phyloP scores from a whole-genome alignment of 768 basidiomycete species.

The Lentinula sp. region DNA sequence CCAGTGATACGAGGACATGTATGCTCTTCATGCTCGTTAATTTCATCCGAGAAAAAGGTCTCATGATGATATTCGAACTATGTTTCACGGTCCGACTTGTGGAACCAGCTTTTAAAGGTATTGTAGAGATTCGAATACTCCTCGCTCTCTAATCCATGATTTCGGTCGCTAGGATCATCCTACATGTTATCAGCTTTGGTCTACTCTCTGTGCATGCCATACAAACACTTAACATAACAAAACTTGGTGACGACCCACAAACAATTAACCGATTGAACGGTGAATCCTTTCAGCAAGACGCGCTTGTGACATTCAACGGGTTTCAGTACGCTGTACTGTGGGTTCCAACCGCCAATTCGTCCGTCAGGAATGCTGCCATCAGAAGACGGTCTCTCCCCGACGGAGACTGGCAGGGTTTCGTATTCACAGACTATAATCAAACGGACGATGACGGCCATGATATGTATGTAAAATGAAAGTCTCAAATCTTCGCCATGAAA shows the following conservation, averaged over 20 bases:
- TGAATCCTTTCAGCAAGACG: slow-evolving; percentile 31
- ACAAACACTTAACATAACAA: slow-evolving; percentile 10
- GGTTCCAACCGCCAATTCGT: slow-evolving; percentile 17
- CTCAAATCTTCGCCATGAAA: not conserved
- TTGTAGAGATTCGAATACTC: not conserved
- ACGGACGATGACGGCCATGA: slow-evolving; percentile 31
- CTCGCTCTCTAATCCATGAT: not conserved
- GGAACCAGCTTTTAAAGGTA: not conserved
- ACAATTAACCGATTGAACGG: slow-evolving; percentile 29
- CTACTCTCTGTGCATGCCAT: slow-evolving; percentile 1
- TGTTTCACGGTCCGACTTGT: not conserved
- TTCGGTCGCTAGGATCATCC: not conserved
- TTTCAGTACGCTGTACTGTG: slow-evolving; percentile 30
- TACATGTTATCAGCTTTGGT: not conserved
- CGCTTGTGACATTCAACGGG: slow-evolving; percentile 25
- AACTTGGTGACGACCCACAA: slow-evolving; percentile 24
- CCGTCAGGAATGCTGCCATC: slow-evolving; percentile 21
- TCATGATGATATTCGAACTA: not conserved
- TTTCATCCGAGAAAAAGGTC: not conserved
- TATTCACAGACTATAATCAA: slow-evolving; percentile 27
- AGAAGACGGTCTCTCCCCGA: slow-evolving; percentile 17
- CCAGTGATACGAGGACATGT: not conserved
- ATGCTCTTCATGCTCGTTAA: not conserved
- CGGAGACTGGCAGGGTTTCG: slow-evolving; percentile 22
- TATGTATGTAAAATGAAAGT: slow-evolving; percentile 12